phyloP scores from a whole-genome alignment of 495 filamentous ascomycete genomes.

The Penicillium macrosclerotiorum region DNA sequence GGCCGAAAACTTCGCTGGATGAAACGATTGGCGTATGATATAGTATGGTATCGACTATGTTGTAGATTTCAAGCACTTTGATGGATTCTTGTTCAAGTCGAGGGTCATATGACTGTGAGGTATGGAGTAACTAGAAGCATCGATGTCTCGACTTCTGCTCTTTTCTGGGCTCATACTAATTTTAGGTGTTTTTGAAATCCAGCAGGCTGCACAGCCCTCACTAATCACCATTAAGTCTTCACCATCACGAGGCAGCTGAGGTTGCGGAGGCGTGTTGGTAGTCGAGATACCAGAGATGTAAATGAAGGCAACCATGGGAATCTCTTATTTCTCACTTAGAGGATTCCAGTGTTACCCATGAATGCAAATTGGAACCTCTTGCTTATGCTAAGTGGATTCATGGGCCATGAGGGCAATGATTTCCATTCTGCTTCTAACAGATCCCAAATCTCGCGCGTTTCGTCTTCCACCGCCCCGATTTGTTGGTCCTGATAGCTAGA shows the following conservation, averaged over 20 bases:
- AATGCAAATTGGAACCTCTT: constrained; percentile 14
- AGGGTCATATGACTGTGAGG: no score
- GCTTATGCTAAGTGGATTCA: constrained; percentile 16
- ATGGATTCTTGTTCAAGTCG: no score
- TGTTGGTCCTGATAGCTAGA: constrained; percentile 6
- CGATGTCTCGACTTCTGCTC: no score
- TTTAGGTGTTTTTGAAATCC: no score
- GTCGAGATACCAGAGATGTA: constrained; percentile 16
- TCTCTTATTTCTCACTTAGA: constrained; percentile 14
- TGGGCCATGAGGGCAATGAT: constrained; percentile 20
- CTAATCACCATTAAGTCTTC: no score
- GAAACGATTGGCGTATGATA: no score
- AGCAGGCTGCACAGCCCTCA: no score
- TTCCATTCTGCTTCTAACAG: constrained; percentile 16
- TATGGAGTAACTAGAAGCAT: no score
- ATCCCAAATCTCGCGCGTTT: constrained; percentile 7
- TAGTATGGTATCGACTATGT: no score
- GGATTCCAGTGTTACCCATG: constrained; percentile 9
- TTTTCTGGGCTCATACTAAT: no score
- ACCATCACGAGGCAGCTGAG: neutral
- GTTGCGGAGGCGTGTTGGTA: neutral
- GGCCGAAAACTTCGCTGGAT: no score
- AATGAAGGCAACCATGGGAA: constrained; percentile 7
- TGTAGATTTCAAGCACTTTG: no score
- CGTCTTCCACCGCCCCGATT: constrained; percentile 5